phyloP scores from a whole-genome alignment of 2,329 filamentous ascomycete genomes.

The Thielaviopsis euricoi region DNA sequence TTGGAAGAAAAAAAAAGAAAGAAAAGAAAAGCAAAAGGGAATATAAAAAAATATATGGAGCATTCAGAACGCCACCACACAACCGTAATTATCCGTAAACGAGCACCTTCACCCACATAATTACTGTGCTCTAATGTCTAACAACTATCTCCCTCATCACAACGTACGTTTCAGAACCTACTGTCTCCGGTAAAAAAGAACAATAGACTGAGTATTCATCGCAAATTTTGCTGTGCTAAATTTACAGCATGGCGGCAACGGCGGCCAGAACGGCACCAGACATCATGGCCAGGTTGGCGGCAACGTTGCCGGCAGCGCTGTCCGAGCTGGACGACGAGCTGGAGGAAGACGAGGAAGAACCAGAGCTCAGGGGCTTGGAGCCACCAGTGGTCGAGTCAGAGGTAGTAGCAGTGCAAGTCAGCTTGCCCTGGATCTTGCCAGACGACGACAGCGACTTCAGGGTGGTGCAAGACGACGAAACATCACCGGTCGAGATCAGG shows the following conservation, averaged over 20 bases:
- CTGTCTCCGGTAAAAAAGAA: not conserved
- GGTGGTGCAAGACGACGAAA: constrained; percentile 34
- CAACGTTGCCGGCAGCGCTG: constrained; percentile 27
- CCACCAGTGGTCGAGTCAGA: constrained; percentile 33
- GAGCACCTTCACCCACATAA: not conserved
- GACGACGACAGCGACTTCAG: constrained; percentile 30
- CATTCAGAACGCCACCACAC: constrained; percentile 7
- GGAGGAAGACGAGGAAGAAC: constrained; percentile 14
- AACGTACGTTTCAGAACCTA: not conserved
- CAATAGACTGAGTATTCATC: not conserved
- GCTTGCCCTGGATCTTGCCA: constrained; percentile 30
- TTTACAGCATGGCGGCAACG: constrained; percentile 36
- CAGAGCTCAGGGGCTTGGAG: constrained; percentile 14
- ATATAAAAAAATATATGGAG: constrained; percentile 8
- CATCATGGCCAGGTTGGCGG: constrained; percentile 31
- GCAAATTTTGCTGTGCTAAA: not conserved
- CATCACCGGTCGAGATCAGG: constrained; percentile 47
- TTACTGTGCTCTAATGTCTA: not conserved
- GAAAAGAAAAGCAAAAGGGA: constrained; percentile 2
- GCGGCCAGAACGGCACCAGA: constrained; percentile 30
- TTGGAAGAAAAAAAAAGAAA: constrained; percentile 6
- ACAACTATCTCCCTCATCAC: not conserved
- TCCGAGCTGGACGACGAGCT: constrained; percentile 16
- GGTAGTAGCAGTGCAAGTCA: constrained; percentile 32
- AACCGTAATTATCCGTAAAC: constrained; percentile 8